Evolutionary conservation across 2,329 filamentous ascomycete genomes (phyloP).

Genomic region (Ophiocordyceps robertsii): DNA sequence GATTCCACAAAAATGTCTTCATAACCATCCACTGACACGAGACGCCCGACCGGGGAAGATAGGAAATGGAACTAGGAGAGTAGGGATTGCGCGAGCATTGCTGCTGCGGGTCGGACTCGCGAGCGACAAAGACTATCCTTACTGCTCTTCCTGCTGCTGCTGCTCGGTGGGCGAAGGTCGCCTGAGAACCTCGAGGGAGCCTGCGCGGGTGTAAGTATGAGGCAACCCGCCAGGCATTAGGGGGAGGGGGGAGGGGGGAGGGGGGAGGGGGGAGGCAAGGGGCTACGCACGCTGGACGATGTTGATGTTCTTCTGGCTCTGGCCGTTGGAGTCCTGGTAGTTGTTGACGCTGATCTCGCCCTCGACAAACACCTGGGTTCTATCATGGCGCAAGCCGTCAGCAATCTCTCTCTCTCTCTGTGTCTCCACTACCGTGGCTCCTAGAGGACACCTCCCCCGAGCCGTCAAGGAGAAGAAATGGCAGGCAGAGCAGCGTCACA

Average conservation of each 20-base stretch:
- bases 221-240: neutral
- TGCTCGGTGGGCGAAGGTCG: constrained; percentile 17
- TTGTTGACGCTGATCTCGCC: constrained; percentile 59
- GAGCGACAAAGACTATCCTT: neutral
- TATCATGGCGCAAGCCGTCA: constrained; percentile 21
- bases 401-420: neutral
- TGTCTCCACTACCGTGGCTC: too few relatives aligned
- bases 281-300: constrained; percentile 63
- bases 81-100: too few relatives aligned
- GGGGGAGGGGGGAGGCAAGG: neutral
- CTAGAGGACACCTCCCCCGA: too few relatives aligned
- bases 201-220: constrained; percentile 12
- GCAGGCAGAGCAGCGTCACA: constrained; percentile 8
- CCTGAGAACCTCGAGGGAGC: constrained; percentile 31
- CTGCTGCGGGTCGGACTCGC: neutral
- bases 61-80: too few relatives aligned
- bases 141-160: neutral
- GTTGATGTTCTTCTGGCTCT: constrained; percentile 48
- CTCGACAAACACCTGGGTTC: constrained; percentile 70
- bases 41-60: too few relatives aligned
- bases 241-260: neutral
- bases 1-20: too few relatives aligned
- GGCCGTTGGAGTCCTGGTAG: constrained; percentile 60
- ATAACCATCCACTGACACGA: too few relatives aligned
- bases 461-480: too few relatives aligned